A percentile compares a stretch with the other conserved stretches of the same genome.
phyloP scores from a whole-genome alignment of 2,329 filamentous ascomycete genomes.

The Ceratocystis lukuohia region DNA sequence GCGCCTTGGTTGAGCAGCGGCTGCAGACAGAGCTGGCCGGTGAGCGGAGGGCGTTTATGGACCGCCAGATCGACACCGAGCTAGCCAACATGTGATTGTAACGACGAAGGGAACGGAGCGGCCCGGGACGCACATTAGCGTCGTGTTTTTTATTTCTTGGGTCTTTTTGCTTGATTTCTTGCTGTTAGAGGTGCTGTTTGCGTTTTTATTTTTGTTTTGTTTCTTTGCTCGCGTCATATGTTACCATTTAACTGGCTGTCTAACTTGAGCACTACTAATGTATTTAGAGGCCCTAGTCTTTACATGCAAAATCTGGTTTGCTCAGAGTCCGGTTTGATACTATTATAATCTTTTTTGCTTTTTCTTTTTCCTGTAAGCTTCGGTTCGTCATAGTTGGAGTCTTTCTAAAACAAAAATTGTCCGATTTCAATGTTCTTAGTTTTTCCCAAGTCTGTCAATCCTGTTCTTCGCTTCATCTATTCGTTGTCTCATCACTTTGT shows the following conservation, averaged over 20 bases:
- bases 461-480: no score
- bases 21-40: slow-evolving; percentile 78
- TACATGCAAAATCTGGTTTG: no score
- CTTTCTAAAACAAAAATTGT: neutral
- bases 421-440: neutral
- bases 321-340: no score
- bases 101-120: neutral
- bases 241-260: neutral
- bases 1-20: slow-evolving; percentile 82
- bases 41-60: slow-evolving; percentile 78
- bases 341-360: no score
- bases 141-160: slow-evolving; percentile 11
- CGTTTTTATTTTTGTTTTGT: slow-evolving; percentile 1
- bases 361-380: no score
- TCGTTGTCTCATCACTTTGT: no score
- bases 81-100: slow-evolving; percentile 67
- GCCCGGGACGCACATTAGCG: neutral
- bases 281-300: no score
- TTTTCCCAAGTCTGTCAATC: no score
- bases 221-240: neutral
- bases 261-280: neutral
- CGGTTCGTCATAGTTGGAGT: no score
- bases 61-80: slow-evolving; percentile 84
- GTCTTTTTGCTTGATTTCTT: slow-evolving; percentile 11
- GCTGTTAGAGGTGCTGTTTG: slow-evolving; percentile 7